Base-by-base conservation (phyloP, 2,329 filamentous ascomycete species). In the Penicillium sp. region DNA sequence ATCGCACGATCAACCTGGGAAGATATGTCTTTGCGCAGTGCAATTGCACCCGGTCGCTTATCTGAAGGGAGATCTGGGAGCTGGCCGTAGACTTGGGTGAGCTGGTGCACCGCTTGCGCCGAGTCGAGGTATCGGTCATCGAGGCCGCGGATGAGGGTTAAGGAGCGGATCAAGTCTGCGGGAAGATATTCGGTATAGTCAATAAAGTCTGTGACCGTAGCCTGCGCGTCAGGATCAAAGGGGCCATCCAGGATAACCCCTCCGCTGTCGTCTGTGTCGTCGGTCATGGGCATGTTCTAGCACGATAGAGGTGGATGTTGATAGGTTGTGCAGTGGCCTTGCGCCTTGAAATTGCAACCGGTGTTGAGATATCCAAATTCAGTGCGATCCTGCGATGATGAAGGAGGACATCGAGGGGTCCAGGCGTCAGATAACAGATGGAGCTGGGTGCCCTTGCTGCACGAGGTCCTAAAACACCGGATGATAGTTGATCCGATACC, bases 181-280 rank as follows among this genome's bases (percentile, higher is more conserved):
- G 81, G 81, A 50, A 83, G 81, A 72, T 82, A 83, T 68, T 84
- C 81, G 54, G 81, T 84, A 68, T 84, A 84, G 65, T 83, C 80
- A 51, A 83, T 77, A 65, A 81, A 84, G 65, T 84, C 81, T 56
- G 80, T 82, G 40, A 84, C 78, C 24, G 81, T 83, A 31, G 80
- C 78, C 62, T 83, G 80, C 49, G 80, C 78, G 61, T 84, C 81
- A 31, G 81, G 81, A 61, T 84, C 80, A 48, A 76, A 74, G 45
- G 75, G 72, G 22, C 73, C 71, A 55, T 75, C 70, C n/a, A 72
- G 58, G 35, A 72, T 69, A 46, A 74, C 63, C 51, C 68, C 70
- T 33, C 69, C 69, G 48, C 68, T 66, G 43, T 72, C 68, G 55
- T 70, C 69, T 33, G 66, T 66, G 45, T 68, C 67, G 48, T 72